Conservation (phyloP, 2,329 filamentous ascomycete genomes). For the Shiraia sp. region DNA sequence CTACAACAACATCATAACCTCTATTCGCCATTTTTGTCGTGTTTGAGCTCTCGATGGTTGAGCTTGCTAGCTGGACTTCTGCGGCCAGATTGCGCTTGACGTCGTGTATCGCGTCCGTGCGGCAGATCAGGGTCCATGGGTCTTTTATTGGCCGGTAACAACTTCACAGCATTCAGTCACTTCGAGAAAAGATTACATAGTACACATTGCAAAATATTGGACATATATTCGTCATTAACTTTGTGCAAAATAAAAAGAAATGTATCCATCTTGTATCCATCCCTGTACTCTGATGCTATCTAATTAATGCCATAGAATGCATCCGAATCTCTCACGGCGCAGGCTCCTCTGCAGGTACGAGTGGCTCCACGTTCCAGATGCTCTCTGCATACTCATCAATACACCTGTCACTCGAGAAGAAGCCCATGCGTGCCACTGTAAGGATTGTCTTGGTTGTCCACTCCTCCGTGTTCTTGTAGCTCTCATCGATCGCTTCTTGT, state of each 20-base stretch:
- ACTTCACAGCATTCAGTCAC: too few relatives aligned
- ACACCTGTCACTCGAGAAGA: slow-evolving; percentile 93
- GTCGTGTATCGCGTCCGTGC: slow-evolving; percentile 30
- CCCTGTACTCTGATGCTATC: not conserved
- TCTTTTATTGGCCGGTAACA: too few relatives aligned
- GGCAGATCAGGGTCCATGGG: slow-evolving; percentile 12
- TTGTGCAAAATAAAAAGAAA: not conserved
- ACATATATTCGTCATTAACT: too few relatives aligned
- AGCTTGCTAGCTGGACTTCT: slow-evolving; percentile 27
- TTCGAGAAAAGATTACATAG: too few relatives aligned
- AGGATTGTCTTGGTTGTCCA: slow-evolving; percentile 91
- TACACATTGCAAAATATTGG: too few relatives aligned
- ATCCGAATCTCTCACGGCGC: slow-evolving; percentile 9
- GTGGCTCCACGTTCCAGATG: slow-evolving; percentile 95
- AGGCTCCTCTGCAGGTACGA: slow-evolving; percentile 52
- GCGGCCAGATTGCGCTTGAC: slow-evolving; percentile 41
- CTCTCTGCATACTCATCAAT: slow-evolving; percentile 96
- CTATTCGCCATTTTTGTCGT: slow-evolving; percentile 68
- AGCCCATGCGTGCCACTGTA: slow-evolving; percentile 91
- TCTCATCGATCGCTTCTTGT: slow-evolving; percentile 86
- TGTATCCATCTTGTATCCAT: not conserved
- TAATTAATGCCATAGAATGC: too few relatives aligned
- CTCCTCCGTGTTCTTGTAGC: slow-evolving; percentile 87
- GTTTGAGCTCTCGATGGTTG: slow-evolving; percentile 13
- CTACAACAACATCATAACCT: slow-evolving; percentile 97